Conservation (phyloP, 768 basidiomycete species). For the Porpolomopsis calyptriformis region DNA sequence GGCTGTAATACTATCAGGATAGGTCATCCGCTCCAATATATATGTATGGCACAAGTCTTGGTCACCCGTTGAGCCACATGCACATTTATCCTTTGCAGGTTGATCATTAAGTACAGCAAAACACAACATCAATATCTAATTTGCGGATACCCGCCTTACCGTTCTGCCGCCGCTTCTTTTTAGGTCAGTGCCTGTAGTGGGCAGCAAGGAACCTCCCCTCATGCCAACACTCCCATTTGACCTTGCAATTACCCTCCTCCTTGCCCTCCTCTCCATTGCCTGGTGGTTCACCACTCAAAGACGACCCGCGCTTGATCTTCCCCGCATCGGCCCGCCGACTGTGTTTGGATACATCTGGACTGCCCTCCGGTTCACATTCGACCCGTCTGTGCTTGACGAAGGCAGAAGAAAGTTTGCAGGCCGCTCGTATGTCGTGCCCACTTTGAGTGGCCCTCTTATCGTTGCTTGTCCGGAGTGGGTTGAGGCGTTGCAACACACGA, state of each 20-base stretch:
- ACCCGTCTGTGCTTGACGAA: slow-evolving; percentile 22
- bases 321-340: slow-evolving; percentile 24
- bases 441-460: slow-evolving; percentile 26
- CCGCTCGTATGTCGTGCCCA: slow-evolving; percentile 27
- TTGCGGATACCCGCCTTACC: too few relatives aligned
- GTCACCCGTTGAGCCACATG: too few relatives aligned
- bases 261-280: neutral
- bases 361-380: slow-evolving; percentile 24
- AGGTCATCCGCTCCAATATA: too few relatives aligned
- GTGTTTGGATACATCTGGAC: slow-evolving; percentile 25
- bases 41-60: too few relatives aligned
- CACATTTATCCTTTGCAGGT: too few relatives aligned
- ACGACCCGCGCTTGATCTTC: slow-evolving; percentile 6
- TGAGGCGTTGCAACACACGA: slow-evolving; percentile 21
- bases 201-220: too few relatives aligned
- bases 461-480: slow-evolving; percentile 23
- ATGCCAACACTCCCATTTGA: neutral
- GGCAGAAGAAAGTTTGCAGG: slow-evolving; percentile 20
- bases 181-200: too few relatives aligned
- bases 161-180: too few relatives aligned
- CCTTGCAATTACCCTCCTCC: neutral
- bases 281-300: neutral
- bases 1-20: too few relatives aligned
- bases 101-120: too few relatives aligned
- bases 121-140: too few relatives aligned